These are phyloP conservation scores for Petasospora rhodanensis DNA, from an alignment of 1,139 yeast species.

Conservation along the genomic window DNA sequence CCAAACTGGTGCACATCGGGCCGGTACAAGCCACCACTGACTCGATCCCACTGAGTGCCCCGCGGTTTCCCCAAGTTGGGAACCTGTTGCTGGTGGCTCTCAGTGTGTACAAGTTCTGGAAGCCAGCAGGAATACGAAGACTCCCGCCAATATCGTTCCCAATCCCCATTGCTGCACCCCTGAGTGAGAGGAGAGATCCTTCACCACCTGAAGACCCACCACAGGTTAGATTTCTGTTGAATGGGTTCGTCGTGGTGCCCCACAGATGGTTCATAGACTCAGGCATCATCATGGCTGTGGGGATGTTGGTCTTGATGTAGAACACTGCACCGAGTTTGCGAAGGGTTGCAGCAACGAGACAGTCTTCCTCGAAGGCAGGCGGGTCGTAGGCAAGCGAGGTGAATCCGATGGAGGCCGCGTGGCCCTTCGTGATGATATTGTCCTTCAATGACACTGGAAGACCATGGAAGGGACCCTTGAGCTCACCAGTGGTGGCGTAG, in stretches of 20 bases:
- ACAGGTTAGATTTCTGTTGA: constrained; percentile 37
- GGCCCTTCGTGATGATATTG: constrained; percentile 42
- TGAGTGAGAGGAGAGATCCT: constrained; percentile 44
- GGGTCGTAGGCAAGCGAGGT: constrained; percentile 35
- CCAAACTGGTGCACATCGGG: constrained; percentile 55
- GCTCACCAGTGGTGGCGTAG: constrained; percentile 31
- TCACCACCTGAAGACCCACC: constrained; percentile 61
- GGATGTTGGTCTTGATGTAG: constrained; percentile 53
- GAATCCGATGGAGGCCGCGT: constrained; percentile 43
- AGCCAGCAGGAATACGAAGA: constrained; percentile 52
- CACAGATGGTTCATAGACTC: constrained; percentile 41
- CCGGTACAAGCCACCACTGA: constrained; percentile 52
- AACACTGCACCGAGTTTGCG: constrained; percentile 48
- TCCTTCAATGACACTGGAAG: constrained; percentile 62
- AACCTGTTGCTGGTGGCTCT: constrained; percentile 48
- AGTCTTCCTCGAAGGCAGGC: constrained; percentile 27
- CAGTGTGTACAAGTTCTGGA: constrained; percentile 50
- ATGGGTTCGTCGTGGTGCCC: constrained; percentile 44
- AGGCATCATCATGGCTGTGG: constrained; percentile 48
- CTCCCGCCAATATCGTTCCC: constrained; percentile 72
- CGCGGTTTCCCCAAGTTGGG: constrained; percentile 46
- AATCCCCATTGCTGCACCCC: constrained; percentile 49
- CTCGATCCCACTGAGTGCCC: constrained; percentile 57
- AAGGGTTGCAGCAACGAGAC: constrained; percentile 40
- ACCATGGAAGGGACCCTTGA: constrained; percentile 61